A percentile compares a stretch with the other conserved stretches of the same genome.
These are phyloP conservation scores for Gnomoniopsis sp. DNA, from an alignment of 2,329 filamentous ascomycete species.

Conservation along the genomic window DNA sequence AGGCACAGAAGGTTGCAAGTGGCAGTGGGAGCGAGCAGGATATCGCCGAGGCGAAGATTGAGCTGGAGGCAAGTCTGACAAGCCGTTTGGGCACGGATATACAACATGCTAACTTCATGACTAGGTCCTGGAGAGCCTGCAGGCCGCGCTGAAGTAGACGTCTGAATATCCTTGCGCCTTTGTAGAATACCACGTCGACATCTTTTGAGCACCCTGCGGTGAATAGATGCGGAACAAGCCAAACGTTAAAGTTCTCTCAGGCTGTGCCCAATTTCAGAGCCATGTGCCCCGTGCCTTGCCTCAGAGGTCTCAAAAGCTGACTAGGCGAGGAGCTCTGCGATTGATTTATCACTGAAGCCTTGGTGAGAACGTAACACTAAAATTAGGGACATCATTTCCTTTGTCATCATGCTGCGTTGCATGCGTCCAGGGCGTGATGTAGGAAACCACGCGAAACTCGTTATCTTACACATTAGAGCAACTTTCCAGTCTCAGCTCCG, in stretches of 20 bases:
- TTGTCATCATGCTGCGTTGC: too few relatives aligned
- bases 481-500: not conserved
- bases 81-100: not conserved
- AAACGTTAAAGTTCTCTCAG: not conserved
- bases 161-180: constrained; percentile 27
- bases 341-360: too few relatives aligned
- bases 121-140: constrained; percentile 79
- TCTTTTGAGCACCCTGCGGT: constrained; percentile 1
- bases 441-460: too few relatives aligned
- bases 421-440: too few relatives aligned
- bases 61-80: constrained; percentile 74
- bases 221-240: constrained; percentile 5
- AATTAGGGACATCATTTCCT: too few relatives aligned
- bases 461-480: not conserved
- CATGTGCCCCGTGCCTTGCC: not conserved
- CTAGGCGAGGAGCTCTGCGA: too few relatives aligned
- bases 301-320: too few relatives aligned
- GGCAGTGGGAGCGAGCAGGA: constrained; percentile 94
- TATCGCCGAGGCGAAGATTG: constrained; percentile 98
- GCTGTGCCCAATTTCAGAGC: not conserved
- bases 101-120: constrained; percentile 32
- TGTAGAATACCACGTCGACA: constrained; percentile 32
- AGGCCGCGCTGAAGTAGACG: constrained; percentile 75
- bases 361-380: too few relatives aligned
- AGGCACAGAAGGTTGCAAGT: constrained; percentile 91